phyloP scores from a whole-genome alignment of 23 red algal species.

The Gracilaria caudata region DNA sequence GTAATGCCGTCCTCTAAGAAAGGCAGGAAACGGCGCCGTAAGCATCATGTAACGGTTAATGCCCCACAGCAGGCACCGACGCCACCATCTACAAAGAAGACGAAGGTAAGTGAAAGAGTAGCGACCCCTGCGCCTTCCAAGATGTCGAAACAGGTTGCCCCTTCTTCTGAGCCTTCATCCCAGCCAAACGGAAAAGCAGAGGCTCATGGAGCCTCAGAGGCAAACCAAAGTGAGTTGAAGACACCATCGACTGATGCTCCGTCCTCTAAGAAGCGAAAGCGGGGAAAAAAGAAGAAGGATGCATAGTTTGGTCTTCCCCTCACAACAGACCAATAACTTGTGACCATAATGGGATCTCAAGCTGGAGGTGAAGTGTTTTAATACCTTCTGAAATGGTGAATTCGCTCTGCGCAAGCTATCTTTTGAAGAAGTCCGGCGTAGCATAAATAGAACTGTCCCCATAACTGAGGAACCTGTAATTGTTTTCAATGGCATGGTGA shows the following conservation, averaged over 20 bases:
- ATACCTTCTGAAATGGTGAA: no score
- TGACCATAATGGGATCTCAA: neutral
- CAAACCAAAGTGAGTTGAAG: neutral
- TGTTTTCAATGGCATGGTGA: constrained; percentile 64
- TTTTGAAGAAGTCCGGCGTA: constrained; percentile 31
- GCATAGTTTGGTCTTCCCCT: neutral
- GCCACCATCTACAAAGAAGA: constrained; percentile 48
- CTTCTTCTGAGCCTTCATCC: neutral
- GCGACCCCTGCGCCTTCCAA: constrained; percentile 43
- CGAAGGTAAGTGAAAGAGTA: constrained; percentile 45
- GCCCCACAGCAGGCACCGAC: constrained; percentile 4
- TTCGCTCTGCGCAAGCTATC: neutral
- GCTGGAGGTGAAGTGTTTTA: no score
- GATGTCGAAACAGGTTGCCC: neutral
- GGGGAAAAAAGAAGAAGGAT: constrained; percentile 23
- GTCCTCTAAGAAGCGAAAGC: constrained; percentile 46
- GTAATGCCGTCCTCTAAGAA: constrained; percentile 22
- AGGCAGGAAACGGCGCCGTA: constrained; percentile 7
- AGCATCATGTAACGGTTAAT: constrained; percentile 13
- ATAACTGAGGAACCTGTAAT: constrained; percentile 95
- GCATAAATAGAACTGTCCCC: constrained; percentile 91
- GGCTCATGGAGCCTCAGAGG: neutral
- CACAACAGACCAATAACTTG: neutral
- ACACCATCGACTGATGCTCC: constrained; percentile 2
- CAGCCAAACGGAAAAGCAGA: constrained; percentile 24